These are phyloP conservation scores for Tetrahymena thermophila DNA, from an alignment of 73 alveolate genomes.

Conservation along the genomic window DNA sequence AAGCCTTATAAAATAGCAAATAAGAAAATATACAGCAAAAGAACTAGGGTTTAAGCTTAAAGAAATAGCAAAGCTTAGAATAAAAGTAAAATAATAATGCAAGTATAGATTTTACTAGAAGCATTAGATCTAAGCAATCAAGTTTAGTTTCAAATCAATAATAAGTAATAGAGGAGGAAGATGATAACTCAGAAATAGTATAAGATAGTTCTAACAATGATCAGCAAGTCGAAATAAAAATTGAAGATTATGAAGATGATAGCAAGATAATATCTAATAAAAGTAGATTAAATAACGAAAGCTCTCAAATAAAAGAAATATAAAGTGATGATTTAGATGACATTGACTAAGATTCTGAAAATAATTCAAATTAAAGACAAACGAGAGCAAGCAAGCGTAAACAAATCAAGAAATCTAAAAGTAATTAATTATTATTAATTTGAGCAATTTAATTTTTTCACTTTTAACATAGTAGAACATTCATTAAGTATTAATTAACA, in stretches of 20 bases:
- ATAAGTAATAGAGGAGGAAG: not conserved
- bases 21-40: not conserved
- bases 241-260: not conserved
- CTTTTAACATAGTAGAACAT: no score
- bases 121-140: not conserved
- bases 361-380: not conserved
- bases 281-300: not conserved
- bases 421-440: not conserved
- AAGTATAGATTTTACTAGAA: not conserved
- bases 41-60: not conserved
- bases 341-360: not conserved
- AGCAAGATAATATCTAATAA: not conserved
- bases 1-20: not conserved
- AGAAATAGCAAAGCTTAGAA: not conserved
- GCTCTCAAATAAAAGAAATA: not conserved
- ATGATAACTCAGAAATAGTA: not conserved
- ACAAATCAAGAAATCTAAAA: not conserved
- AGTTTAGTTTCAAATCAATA: not conserved
- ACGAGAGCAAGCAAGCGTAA: slow-evolving; percentile 4
- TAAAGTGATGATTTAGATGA: not conserved
- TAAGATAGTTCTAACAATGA: not conserved
- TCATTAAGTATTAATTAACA: not conserved
- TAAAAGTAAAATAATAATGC: not conserved
- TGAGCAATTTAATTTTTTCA: no score
- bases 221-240: not conserved